Percentiles rank a stretch among this genome's conserved stretches.
Evolutionary conservation across 2,329 filamentous ascomycete genomes (phyloP).

Genomic region (Teratosphaeria zuluensis): DNA sequence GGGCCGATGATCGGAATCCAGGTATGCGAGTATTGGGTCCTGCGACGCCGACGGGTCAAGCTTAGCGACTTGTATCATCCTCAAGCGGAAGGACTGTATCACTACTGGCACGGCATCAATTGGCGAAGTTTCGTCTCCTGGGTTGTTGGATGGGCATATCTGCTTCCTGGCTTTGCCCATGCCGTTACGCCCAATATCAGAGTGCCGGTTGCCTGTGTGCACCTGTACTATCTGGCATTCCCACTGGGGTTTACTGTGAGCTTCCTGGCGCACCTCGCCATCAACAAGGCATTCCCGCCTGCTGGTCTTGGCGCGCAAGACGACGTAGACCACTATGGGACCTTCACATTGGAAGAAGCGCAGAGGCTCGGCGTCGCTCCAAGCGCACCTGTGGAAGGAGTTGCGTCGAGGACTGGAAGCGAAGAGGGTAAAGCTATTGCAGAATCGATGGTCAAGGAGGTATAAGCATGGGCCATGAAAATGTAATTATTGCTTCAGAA

Average conservation of each 20-base stretch:
- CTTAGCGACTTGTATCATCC: slow-evolving; percentile 35
- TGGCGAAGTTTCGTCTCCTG: slow-evolving; percentile 35
- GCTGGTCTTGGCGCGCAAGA: slow-evolving; percentile 23
- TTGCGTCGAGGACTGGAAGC: background rate
- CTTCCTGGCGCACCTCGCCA: slow-evolving; percentile 25
- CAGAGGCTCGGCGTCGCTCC: slow-evolving; percentile 12
- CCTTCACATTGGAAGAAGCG: slow-evolving; percentile 23
- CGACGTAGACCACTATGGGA: slow-evolving; percentile 26
- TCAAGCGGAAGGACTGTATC: slow-evolving; percentile 31
- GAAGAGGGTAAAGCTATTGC: background rate
- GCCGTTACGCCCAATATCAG: slow-evolving; percentile 30
- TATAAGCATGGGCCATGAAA: background rate
- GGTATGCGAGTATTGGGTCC: slow-evolving; percentile 38
- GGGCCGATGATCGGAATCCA: slow-evolving; percentile 36
- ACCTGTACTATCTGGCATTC: slow-evolving; percentile 35
- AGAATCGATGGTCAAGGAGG: background rate
- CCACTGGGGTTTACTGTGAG: slow-evolving; percentile 32
- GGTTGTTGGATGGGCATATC: slow-evolving; percentile 24
- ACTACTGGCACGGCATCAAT: slow-evolving; percentile 35
- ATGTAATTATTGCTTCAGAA: too few relatives aligned
- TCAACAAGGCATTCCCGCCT: slow-evolving; percentile 26
- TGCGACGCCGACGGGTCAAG: slow-evolving; percentile 31
- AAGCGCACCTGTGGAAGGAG: background rate
- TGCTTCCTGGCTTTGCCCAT: slow-evolving; percentile 33
- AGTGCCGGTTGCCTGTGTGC: slow-evolving; percentile 27